Evolutionary conservation across 306 rosid genomes (phyloP).

Genomic region (Lablab purpureus): DNA sequence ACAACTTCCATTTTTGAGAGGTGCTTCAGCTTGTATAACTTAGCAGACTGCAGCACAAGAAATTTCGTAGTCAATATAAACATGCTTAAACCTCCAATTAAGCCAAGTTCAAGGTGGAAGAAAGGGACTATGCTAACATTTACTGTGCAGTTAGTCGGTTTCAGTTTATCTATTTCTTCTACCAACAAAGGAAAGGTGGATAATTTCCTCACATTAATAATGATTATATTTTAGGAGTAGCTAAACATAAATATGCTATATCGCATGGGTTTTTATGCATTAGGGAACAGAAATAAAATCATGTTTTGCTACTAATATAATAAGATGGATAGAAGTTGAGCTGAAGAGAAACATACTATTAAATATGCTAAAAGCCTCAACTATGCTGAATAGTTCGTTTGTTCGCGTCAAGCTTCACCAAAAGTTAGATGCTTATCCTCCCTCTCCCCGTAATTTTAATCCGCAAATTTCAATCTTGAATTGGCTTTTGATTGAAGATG

Average conservation of each 20-base stretch:
- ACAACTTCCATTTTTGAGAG: conserved; percentile 92
- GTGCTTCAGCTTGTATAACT: conserved; percentile 94
- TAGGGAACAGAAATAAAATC: conserved; percentile 16
- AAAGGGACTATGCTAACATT: background rate
- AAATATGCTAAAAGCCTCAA: background rate
- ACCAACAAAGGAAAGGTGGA: conserved; percentile 33
- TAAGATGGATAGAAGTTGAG: conserved; percentile 15
- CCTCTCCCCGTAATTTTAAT: conserved; percentile 15
- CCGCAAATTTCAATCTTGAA: conserved; percentile 16
- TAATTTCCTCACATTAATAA: conserved; percentile 19
- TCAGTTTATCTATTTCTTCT: conserved; percentile 36
- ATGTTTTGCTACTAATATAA: conserved; percentile 25
- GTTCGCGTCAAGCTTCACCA: conserved; percentile 23
- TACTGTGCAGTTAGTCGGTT: background rate
- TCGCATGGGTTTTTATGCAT: background rate
- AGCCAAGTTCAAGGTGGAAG: conserved; percentile 13
- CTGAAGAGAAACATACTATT: background rate
- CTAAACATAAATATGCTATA: conserved; percentile 18
- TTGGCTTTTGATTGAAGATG: conserved; percentile 16
- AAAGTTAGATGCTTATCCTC: conserved; percentile 24
- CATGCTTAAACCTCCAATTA: conserved; percentile 4
- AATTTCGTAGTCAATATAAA: conserved; percentile 26
- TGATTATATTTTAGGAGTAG: conserved; percentile 16
- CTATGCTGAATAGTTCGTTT: conserved; percentile 1
- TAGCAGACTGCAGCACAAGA: conserved; percentile 76